Percentiles rank a stretch among this genome's conserved stretches.
phyloP scores from a whole-genome alignment of 1,284 basidiomycete species.

The Tilletia setariae region DNA sequence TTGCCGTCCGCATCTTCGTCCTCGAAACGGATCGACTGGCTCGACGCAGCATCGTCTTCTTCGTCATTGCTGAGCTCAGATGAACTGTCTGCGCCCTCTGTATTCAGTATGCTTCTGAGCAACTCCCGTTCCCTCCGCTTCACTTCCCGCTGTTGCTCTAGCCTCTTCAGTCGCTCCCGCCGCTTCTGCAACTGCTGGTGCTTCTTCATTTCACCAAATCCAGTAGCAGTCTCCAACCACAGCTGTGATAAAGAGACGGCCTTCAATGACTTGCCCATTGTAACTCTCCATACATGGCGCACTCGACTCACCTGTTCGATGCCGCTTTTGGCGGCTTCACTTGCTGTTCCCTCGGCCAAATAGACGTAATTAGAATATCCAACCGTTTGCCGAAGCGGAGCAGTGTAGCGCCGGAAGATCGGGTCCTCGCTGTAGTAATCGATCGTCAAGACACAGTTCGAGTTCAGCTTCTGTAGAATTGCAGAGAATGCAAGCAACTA shows the following conservation, averaged over 20 bases:
- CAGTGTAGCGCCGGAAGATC: neutral
- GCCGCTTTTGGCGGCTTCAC: neutral
- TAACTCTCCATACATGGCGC: too few relatives aligned
- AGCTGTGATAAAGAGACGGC: neutral
- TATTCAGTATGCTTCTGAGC: neutral
- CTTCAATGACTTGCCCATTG: neutral
- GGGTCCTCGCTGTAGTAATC: neutral
- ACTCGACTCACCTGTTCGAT: slow-evolving; percentile 1
- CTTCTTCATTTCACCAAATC: neutral
- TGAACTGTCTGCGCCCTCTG: neutral
- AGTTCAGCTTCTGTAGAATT: too few relatives aligned
- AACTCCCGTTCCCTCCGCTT: neutral
- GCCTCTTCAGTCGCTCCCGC: neutral
- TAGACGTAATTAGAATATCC: neutral
- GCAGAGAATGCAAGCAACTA: too few relatives aligned
- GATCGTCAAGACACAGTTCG: too few relatives aligned
- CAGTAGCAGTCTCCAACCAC: slow-evolving; percentile 3
- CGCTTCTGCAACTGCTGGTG: neutral
- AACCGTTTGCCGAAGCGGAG: neutral
- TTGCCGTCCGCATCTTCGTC: slow-evolving; percentile 7
- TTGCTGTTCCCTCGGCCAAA: neutral
- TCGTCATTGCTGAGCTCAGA: slow-evolving; percentile 7
- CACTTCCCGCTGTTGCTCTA: neutral
- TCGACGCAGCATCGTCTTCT: neutral
- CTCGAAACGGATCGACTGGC: neutral